Conservation (phyloP, 2,329 filamentous ascomycete genomes). For the Aspergillus piperis region DNA sequence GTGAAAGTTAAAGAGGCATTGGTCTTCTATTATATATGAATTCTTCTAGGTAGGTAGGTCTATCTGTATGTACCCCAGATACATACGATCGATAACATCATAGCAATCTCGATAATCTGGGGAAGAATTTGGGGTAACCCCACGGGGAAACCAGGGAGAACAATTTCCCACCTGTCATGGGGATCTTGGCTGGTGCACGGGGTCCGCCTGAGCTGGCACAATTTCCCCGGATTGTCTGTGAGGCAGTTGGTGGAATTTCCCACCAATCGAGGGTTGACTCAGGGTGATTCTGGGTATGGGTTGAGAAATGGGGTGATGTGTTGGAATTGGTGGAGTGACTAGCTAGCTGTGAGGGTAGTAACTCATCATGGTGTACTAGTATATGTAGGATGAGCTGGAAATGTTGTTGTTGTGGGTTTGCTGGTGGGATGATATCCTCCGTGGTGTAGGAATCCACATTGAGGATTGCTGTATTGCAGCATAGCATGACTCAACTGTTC, state of each 20-base stretch:
- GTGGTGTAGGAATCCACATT: neutral
- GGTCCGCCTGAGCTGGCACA: neutral
- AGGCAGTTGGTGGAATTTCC: neutral
- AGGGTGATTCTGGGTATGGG: neutral
- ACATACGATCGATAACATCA: neutral
- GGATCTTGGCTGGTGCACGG: neutral
- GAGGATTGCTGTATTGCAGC: neutral
- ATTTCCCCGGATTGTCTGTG: slow-evolving; percentile 4
- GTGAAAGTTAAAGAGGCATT: too few relatives aligned
- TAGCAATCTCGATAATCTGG: neutral
- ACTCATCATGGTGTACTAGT: neutral
- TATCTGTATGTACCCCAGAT: too few relatives aligned
- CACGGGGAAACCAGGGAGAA: neutral
- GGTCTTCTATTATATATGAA: too few relatives aligned
- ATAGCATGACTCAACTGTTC: too few relatives aligned
- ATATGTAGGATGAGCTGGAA: neutral
- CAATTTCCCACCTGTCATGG: neutral
- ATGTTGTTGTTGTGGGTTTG: neutral
- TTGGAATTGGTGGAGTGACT: neutral
- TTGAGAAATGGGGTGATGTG: neutral
- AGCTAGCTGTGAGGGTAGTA: neutral
- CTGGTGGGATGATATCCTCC: neutral
- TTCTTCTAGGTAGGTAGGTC: too few relatives aligned
- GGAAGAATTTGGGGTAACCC: neutral
- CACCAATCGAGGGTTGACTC: slow-evolving; percentile 1